phyloP scores from a whole-genome alignment of 1,284 basidiomycete species.

The Golubevia pallescens region DNA sequence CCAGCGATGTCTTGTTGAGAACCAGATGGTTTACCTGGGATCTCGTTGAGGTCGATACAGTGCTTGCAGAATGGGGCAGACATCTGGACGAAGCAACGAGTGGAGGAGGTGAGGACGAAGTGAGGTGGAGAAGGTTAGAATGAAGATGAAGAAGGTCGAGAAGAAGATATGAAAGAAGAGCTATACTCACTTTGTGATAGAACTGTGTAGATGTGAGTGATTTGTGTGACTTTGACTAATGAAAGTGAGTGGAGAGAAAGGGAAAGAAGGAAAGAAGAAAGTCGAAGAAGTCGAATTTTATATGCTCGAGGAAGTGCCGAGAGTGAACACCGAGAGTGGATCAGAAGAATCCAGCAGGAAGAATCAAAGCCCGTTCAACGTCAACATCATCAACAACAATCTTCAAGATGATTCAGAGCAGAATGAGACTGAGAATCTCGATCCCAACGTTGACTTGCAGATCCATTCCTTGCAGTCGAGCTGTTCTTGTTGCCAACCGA shows the following conservation, averaged over 20 bases:
- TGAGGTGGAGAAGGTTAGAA: constrained; percentile 1
- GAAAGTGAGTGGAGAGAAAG: background rate
- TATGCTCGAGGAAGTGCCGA: too few relatives aligned
- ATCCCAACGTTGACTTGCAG: too few relatives aligned
- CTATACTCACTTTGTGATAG: too few relatives aligned
- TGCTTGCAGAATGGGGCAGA: constrained; percentile 5
- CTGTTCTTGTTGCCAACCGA: too few relatives aligned
- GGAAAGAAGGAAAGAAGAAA: background rate
- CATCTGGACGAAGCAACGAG: background rate
- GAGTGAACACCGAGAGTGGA: too few relatives aligned
- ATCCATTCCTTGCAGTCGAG: too few relatives aligned
- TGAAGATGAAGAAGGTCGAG: background rate
- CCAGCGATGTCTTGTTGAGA: constrained; percentile 11
- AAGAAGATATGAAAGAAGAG: background rate
- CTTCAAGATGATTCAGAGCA: too few relatives aligned
- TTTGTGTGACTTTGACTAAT: background rate
- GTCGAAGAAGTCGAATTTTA: background rate
- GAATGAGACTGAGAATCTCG: too few relatives aligned
- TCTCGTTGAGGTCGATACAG: constrained; percentile 9
- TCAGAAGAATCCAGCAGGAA: too few relatives aligned
- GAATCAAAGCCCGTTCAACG: too few relatives aligned
- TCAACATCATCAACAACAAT: too few relatives aligned
- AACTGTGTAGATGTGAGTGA: too few relatives aligned
- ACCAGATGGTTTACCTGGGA: constrained; percentile 15
- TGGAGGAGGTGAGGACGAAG: background rate